Evolutionary conservation across 2,329 filamentous ascomycete genomes (phyloP).

Genomic region (Diaporthe destruens): DNA sequence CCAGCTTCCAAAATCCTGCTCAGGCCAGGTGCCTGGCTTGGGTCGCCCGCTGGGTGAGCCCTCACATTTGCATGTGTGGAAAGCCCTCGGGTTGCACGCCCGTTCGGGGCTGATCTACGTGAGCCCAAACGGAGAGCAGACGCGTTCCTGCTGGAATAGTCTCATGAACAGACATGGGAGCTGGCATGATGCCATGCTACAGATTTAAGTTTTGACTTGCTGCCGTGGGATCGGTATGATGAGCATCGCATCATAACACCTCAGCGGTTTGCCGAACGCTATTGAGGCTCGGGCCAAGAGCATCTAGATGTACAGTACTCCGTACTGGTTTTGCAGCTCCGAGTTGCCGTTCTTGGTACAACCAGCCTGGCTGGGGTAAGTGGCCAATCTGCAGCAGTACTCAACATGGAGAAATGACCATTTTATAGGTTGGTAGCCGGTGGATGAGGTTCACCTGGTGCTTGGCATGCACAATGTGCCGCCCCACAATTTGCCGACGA

Average conservation of each 20-base stretch:
- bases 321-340: neutral
- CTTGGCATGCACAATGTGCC: constrained; percentile 6
- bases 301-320: neutral
- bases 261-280: neutral
- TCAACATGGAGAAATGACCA: neutral
- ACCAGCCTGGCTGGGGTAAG: neutral
- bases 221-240: neutral
- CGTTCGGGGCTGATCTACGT: neutral
- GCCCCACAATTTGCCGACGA: constrained; percentile 29
- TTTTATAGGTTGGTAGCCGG: neutral
- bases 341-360: neutral
- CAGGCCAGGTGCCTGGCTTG: neutral
- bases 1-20: neutral
- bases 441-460: constrained; percentile 12
- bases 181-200: neutral
- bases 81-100: neutral
- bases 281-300: neutral
- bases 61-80: neutral
- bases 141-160: neutral
- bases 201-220: neutral
- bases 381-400: neutral
- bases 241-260: neutral
- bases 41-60: neutral
- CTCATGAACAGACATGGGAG: neutral
- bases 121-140: neutral